Conservation (phyloP, 2,329 filamentous ascomycete genomes). For the Hypoxylon sp. region DNA sequence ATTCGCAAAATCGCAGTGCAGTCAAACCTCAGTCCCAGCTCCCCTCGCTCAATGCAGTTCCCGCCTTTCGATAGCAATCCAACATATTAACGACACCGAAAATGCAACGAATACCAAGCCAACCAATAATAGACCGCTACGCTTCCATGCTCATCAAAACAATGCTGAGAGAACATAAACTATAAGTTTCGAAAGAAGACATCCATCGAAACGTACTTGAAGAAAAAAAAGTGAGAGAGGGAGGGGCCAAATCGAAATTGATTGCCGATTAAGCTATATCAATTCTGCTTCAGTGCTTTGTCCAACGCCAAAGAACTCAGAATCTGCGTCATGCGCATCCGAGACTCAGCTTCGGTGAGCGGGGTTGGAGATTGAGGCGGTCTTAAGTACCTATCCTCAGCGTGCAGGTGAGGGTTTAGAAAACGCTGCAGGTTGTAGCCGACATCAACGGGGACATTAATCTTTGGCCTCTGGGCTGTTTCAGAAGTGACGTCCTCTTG, state of each 20-base stretch:
- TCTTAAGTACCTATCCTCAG: constrained; percentile 48
- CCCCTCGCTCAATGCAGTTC: constrained; percentile 8
- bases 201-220: neutral
- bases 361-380: constrained; percentile 46
- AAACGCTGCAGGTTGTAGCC: constrained; percentile 52
- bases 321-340: constrained; percentile 50
- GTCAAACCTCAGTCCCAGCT: neutral
- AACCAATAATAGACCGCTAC: constrained; percentile 4
- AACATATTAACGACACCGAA: constrained; percentile 7
- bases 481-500: constrained; percentile 40
- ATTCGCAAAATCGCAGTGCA: neutral
- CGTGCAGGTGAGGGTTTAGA: constrained; percentile 48
- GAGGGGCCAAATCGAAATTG: no score
- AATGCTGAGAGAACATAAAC: neutral
- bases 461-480: constrained; percentile 35
- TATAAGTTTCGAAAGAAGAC: neutral
- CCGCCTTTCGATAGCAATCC: constrained; percentile 3
- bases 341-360: constrained; percentile 51
- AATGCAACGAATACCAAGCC: constrained; percentile 16
- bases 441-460: constrained; percentile 49
- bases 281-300: constrained; percentile 26
- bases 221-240: neutral
- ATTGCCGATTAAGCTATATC: neutral
- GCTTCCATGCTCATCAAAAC: constrained; percentile 7
- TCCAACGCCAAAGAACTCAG: constrained; percentile 38